These are phyloP conservation scores for Phytophthora colocasiae DNA, from an alignment of 352 stramenopile genomes.

Conservation along the genomic window DNA sequence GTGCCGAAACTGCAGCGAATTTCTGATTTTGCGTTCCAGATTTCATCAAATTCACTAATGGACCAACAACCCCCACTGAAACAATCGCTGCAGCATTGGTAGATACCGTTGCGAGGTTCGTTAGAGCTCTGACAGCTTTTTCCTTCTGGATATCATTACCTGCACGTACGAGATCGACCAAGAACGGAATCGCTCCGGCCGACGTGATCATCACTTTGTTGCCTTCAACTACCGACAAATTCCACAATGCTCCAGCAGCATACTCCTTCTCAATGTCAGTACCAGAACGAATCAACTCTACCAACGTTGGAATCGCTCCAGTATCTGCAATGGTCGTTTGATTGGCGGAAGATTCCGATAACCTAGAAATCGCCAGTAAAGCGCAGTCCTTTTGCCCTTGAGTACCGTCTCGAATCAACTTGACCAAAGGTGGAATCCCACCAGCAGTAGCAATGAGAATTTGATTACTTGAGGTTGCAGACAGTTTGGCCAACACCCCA, in stretches of 20 bases:
- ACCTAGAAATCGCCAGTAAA: not conserved
- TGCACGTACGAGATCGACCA: not conserved
- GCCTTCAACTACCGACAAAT: not conserved
- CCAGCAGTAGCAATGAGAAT: not conserved
- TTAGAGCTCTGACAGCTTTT: not conserved
- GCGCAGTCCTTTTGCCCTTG: not conserved
- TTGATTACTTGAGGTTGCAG: not conserved
- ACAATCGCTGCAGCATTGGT: too few relatives aligned
- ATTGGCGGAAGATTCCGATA: too few relatives aligned
- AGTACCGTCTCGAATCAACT: not conserved
- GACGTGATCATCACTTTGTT: not conserved
- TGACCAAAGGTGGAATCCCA: not conserved
- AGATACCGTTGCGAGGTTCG: conserved; percentile 2
- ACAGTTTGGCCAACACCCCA: not conserved
- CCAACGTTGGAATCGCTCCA: not conserved
- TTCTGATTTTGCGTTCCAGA: conserved; percentile 5
- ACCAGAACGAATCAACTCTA: not conserved
- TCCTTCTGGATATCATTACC: conserved; percentile 4
- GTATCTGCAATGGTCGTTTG: not conserved
- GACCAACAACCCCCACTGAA: conserved; percentile 2
- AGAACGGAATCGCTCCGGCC: not conserved
- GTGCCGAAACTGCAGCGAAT: not conserved
- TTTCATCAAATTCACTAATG: conserved; percentile 7
- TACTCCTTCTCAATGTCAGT: not conserved
- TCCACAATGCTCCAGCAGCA: not conserved